A percentile compares a stretch with the other conserved stretches of the same genome.
Conservation (phyloP, 805 yeast genomes). For the Zygosaccharomyces siamensis region DNA sequence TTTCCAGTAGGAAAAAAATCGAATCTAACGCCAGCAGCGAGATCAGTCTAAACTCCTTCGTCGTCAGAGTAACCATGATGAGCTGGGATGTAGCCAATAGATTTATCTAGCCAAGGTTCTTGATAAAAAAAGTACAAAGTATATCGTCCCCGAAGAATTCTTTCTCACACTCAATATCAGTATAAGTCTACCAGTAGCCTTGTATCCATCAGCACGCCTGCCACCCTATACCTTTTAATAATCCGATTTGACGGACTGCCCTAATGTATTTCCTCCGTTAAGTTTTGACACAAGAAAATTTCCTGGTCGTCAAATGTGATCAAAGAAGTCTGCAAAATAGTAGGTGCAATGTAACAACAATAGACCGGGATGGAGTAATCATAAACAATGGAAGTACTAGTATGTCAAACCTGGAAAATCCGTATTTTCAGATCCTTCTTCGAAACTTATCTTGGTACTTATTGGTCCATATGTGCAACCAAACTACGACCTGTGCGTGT, state of each 20-base stretch:
- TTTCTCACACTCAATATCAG: too few relatives aligned
- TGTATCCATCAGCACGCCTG: neutral
- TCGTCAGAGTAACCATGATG: slow-evolving; percentile 17
- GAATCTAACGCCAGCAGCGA: slow-evolving; percentile 73
- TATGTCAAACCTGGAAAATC: neutral
- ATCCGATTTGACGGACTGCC: neutral
- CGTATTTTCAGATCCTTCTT: neutral
- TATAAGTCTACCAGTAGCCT: neutral
- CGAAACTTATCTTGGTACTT: too few relatives aligned
- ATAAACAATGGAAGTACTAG: too few relatives aligned
- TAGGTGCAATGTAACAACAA: too few relatives aligned
- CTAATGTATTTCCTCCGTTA: neutral
- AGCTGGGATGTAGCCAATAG: neutral
- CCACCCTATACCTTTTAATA: neutral
- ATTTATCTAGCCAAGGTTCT: too few relatives aligned
- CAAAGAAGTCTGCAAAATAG: neutral
- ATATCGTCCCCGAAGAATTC: too few relatives aligned
- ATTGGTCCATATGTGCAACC: too few relatives aligned
- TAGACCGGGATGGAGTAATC: too few relatives aligned
- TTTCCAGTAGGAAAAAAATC: slow-evolving; percentile 77
- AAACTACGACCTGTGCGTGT: too few relatives aligned
- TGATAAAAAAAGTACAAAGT: too few relatives aligned
- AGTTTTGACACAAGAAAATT: neutral
- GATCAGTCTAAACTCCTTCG: slow-evolving; percentile 68
- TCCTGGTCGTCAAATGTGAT: neutral